Evolutionary conservation across 768 basidiomycete genomes (phyloP), one percentile per base, ranked within the genome.

Genomic region (Tulasnella calospora): DNA sequence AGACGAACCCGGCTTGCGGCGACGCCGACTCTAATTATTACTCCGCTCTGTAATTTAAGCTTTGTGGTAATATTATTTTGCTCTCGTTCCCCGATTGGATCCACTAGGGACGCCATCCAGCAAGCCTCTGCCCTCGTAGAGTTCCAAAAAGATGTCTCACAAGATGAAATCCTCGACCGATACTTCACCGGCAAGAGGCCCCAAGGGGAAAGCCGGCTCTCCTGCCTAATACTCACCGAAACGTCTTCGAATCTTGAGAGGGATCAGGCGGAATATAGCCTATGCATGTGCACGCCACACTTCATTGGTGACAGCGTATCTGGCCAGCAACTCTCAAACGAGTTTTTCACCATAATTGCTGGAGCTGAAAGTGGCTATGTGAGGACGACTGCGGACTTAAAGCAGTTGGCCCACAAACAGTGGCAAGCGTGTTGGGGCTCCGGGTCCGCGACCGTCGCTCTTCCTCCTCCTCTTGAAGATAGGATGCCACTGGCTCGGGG

Each of bases 261-360:
- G 82, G 12, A 85, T 83, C 0, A 85, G 73, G 83, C 75, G 41
- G 83, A 88, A 74, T 90, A 87, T 81, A 89, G 94, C 81, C 84
- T 94, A 74, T 85, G 93, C 80, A 88, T 96, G 71, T 91, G 91
- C 80, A 90, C 92, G 2, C 89, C 92, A 9, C 94, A 96, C 82
- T 95, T 92, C 83, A 83, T 94, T 73, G 93, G 93, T 23, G 94
- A 96, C 82, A 94, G 94, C 30, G 94, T 94, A 90, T 92, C 93
- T 1, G 86, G 94, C 27, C 93, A 94, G 83, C 87, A 89, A 79
- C 92, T 92, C 80, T 92, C 92, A 30, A 93, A 94, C 83, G 92
- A 94, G 81, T 90, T 95, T 82, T 92, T 94, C 82, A 83, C 85
- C n/a, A 85, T 95, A 3, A 85, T 94, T 47, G 80, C 82, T 15